Evolutionary conservation across 768 basidiomycete species (phyloP).

Genomic region (Amanita polypyramis): DNA sequence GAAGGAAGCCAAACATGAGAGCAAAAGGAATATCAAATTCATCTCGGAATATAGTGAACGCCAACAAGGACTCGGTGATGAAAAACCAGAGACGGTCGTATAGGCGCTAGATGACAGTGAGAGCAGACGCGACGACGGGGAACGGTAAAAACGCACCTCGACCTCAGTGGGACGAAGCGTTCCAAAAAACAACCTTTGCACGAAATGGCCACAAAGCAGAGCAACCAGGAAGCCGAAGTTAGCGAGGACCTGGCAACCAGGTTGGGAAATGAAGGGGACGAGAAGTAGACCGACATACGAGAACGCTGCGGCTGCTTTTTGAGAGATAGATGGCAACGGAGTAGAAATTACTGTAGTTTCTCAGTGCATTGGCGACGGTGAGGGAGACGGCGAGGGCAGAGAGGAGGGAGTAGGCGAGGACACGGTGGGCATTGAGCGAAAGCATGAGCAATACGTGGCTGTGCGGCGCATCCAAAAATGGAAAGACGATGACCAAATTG

Average conservation of each 20-base stretch:
- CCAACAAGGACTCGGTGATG: constrained; percentile 90
- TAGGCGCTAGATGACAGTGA: constrained; percentile 48
- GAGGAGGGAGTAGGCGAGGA: constrained; percentile 57
- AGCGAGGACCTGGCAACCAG: constrained; percentile 57
- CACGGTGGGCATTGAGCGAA: constrained; percentile 51
- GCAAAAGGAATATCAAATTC: constrained; percentile 91
- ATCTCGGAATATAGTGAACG: constrained; percentile 95
- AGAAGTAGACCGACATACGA: constrained; percentile 41
- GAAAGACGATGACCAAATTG: neutral
- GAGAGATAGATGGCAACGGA: constrained; percentile 89
- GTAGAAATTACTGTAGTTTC: constrained; percentile 86
- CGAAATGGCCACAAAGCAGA: constrained; percentile 60
- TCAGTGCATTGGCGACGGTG: constrained; percentile 71
- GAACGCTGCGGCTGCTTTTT: constrained; percentile 83
- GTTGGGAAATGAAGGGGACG: constrained; percentile 6
- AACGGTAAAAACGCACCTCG: constrained; percentile 49
- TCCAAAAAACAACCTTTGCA: constrained; percentile 90
- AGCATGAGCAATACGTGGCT: constrained; percentile 25
- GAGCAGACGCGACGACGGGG: neutral
- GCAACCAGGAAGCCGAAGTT: constrained; percentile 82
- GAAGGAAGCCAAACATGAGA: constrained; percentile 87
- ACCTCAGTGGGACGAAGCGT: constrained; percentile 78
- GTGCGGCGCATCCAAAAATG: neutral
- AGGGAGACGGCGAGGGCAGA: constrained; percentile 63
- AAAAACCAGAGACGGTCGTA: constrained; percentile 98